Conservation (phyloP, 768 basidiomycete species). For the Tylopilus intermedius region DNA sequence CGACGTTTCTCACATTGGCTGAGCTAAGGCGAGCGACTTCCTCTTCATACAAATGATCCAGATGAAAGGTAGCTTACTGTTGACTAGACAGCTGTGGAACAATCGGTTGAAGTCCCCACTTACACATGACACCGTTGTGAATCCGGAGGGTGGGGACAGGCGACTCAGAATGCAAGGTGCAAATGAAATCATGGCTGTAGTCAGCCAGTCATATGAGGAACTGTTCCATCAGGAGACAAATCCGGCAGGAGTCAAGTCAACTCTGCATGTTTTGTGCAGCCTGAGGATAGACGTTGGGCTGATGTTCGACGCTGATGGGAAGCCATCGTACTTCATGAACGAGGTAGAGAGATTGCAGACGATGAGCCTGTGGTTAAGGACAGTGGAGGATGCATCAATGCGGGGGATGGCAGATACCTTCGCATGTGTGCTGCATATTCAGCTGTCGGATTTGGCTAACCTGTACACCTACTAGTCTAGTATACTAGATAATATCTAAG, state of each 20-base stretch:
- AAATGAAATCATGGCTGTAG: background rate
- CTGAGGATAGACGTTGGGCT: background rate
- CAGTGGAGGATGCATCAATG: background rate
- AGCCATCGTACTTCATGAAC: background rate
- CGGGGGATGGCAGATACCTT: background rate
- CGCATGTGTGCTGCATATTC: background rate
- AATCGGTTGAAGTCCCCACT: too few species aligned
- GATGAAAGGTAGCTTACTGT: too few species aligned
- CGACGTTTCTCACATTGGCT: background rate
- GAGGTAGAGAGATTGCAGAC: background rate
- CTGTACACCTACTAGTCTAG: background rate
- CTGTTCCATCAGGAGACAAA: background rate
- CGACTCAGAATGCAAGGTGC: background rate
- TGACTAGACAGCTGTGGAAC: too few species aligned
- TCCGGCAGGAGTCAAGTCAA: background rate
- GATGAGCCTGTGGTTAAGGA: background rate
- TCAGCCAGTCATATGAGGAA: background rate
- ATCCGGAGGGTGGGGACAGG: background rate
- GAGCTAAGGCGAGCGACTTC: background rate
- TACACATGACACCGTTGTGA: too few species aligned
- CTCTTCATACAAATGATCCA: too few species aligned
- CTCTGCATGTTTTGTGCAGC: background rate
- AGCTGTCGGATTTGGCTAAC: background rate
- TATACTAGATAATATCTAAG: too few species aligned
- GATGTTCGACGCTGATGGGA: background rate